Conservation (phyloP, 371 early-diverging fungal genomes). For the Saksenaea oblongispora region DNA sequence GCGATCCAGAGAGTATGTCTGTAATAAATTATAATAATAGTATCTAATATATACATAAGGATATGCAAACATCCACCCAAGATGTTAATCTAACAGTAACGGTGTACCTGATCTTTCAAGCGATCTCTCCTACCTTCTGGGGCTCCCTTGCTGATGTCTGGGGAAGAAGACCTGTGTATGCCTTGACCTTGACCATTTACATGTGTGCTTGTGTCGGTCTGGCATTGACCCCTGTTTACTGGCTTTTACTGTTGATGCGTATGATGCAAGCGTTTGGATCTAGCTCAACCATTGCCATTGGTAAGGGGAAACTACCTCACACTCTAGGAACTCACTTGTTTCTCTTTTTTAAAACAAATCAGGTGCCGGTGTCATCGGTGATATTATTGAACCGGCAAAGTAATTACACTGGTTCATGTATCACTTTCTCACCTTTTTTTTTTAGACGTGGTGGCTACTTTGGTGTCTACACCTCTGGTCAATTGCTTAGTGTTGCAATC, state of each 20-base stretch:
- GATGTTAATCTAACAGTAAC: slow-evolving; percentile 23
- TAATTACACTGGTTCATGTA: slow-evolving; percentile 16
- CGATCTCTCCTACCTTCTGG: slow-evolving; percentile 41
- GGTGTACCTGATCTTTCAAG: slow-evolving; percentile 25
- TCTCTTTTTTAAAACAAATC: background rate
- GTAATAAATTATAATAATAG: background rate
- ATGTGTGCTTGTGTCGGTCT: slow-evolving; percentile 56
- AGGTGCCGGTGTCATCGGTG: slow-evolving; percentile 41
- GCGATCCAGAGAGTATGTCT: background rate
- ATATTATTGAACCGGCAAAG: slow-evolving; percentile 55
- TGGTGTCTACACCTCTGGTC: slow-evolving; percentile 54
- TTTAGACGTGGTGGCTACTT: slow-evolving; percentile 54
- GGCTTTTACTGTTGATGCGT: slow-evolving; percentile 56
- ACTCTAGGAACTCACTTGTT: too few relatives aligned
- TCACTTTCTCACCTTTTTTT: background rate
- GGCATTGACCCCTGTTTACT: slow-evolving; percentile 48
- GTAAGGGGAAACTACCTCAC: too few relatives aligned
- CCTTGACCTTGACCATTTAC: slow-evolving; percentile 51
- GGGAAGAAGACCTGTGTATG: slow-evolving; percentile 61
- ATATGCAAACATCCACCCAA: slow-evolving; percentile 11
- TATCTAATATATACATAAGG: slow-evolving; percentile 9
- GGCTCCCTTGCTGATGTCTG: slow-evolving; percentile 56
- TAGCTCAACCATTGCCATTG: slow-evolving; percentile 60
- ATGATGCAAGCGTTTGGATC: slow-evolving; percentile 62
- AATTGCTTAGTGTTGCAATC: slow-evolving; percentile 29